Conservation (phyloP, 2,329 filamentous ascomycete genomes). For the Rasamsonia emersonii region DNA sequence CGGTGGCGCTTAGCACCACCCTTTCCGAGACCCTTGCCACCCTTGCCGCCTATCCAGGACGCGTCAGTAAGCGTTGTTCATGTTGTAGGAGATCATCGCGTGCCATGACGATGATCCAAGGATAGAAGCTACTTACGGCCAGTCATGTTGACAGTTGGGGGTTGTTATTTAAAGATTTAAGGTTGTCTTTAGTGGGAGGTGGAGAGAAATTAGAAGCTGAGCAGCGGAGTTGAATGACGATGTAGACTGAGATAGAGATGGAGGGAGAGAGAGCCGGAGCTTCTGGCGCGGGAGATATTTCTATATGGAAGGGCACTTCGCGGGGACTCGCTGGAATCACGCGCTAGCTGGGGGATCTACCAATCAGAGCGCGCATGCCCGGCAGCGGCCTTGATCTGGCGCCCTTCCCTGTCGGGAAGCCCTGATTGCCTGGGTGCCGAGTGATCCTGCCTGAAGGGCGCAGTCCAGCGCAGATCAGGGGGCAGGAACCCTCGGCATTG, state of each 20-base stretch:
- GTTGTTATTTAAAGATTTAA: slow-evolving; percentile 21
- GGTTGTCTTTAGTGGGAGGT: slow-evolving; percentile 15
- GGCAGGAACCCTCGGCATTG: slow-evolving; percentile 10
- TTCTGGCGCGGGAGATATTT: slow-evolving; percentile 29
- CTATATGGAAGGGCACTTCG: slow-evolving; percentile 22
- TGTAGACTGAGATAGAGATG: slow-evolving; percentile 14
- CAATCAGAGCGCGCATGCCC: slow-evolving; percentile 29
- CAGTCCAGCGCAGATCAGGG: slow-evolving; percentile 14
- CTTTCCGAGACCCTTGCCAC: slow-evolving; percentile 96
- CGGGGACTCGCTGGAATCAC: slow-evolving; percentile 28
- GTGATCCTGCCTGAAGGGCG: slow-evolving; percentile 19
- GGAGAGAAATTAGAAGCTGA: slow-evolving; percentile 6
- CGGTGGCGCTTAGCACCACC: slow-evolving; percentile 98
- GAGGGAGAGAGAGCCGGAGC: slow-evolving; percentile 16
- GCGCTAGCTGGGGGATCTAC: slow-evolving; percentile 22
- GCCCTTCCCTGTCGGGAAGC: slow-evolving; percentile 18
- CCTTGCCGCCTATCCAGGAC: slow-evolving; percentile 67
- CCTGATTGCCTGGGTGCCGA: slow-evolving; percentile 14
- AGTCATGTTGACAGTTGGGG: slow-evolving; percentile 46
- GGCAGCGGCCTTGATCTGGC: slow-evolving; percentile 19
- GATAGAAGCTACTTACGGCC: slow-evolving; percentile 42
- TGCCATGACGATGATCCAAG: slow-evolving; percentile 7
- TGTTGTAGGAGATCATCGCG: slow-evolving; percentile 8
- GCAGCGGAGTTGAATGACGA: slow-evolving; percentile 11
- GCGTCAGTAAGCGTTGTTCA: slow-evolving; percentile 36